Conservation (phyloP, 2,329 filamentous ascomycete species). For the Rhexocercosporidium sp. region DNA sequence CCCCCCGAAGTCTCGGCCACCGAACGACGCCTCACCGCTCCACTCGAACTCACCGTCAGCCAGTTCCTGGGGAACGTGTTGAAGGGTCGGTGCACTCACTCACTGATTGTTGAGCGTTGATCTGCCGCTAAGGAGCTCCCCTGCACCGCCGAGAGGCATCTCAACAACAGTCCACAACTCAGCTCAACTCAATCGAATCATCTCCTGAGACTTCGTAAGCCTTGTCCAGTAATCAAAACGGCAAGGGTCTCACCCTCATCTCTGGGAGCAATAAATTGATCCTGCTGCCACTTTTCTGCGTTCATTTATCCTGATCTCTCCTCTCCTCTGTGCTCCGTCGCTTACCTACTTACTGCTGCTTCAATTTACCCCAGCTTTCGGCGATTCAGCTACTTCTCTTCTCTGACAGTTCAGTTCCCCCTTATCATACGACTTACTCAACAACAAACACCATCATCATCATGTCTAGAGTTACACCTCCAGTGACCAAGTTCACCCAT, state of each 20-base stretch:
- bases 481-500: constrained; percentile 38
- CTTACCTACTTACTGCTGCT: neutral
- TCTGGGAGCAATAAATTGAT: constrained; percentile 14
- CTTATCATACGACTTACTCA: constrained; percentile 9
- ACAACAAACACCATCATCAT: constrained; percentile 16
- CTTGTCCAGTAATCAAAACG: constrained; percentile 10
- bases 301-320: neutral
- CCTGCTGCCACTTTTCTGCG: neutral
- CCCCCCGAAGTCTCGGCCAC: neutral
- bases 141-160: constrained; percentile 11
- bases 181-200: neutral
- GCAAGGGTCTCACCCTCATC: constrained; percentile 12
- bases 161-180: constrained; percentile 11
- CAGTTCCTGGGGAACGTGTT: neutral
- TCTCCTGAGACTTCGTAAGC: constrained; percentile 12
- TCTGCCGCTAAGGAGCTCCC: constrained; percentile 16
- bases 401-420: constrained; percentile 13
- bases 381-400: neutral
- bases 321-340: constrained; percentile 10
- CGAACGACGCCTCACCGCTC: neutral
- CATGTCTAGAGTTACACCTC: constrained; percentile 43
- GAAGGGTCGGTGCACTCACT: neutral
- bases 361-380: constrained; percentile 12
- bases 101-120: neutral
- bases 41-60: neutral